Evolutionary conservation across 1,139 yeast species (phyloP), one percentile per base, ranked within the genome.

Genomic region (Geotrichum reessii): DNA sequence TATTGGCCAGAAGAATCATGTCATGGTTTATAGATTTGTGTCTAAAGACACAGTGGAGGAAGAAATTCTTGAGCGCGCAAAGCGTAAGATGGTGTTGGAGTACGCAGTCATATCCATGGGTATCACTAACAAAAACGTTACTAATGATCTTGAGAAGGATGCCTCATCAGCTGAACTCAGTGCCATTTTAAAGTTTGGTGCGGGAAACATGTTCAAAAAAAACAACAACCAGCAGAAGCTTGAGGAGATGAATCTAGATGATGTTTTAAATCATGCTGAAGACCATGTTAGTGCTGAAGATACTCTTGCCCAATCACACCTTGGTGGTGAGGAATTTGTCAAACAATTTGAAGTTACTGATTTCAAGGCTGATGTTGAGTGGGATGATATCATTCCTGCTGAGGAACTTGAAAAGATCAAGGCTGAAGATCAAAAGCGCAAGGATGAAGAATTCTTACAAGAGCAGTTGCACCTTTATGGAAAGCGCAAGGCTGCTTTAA

Each of bases 341-440:
- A 90, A 85, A 69, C 99, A 95, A 73, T 95, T 95, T 73, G 99
- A 95, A 73, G 99, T 95, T 58, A 95, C 99, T 0, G 99, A 95
- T 73, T 95, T 92, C 73, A 95, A 95, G 74, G 98, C 99, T 0
- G 98, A 95, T 72, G 91, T 93, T 61, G 95, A 91, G 65, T 95
- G 99, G 99, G 99, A 95, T 75, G 99, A 95, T 72, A 95, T 95
- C 66, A 95, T 95, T 67, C 99, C 99, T 0, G 95, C 90, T 64
- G 97, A 90, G 56, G 99, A 95, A 72, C 79, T 95, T 63, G 81
- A 84, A 59, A 88, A 88, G 70, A 80, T 95, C 68, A 93, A 95
- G 71, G 96, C 88, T 63, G 96, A 91, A 62, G 99, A 93, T 69
- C 86, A 87, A 77, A 85, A 84, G 71, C 82, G 88, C 58, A 83